phyloP scores from a whole-genome alignment of 2,329 filamentous ascomycete species.

The Alternaria sp. region DNA sequence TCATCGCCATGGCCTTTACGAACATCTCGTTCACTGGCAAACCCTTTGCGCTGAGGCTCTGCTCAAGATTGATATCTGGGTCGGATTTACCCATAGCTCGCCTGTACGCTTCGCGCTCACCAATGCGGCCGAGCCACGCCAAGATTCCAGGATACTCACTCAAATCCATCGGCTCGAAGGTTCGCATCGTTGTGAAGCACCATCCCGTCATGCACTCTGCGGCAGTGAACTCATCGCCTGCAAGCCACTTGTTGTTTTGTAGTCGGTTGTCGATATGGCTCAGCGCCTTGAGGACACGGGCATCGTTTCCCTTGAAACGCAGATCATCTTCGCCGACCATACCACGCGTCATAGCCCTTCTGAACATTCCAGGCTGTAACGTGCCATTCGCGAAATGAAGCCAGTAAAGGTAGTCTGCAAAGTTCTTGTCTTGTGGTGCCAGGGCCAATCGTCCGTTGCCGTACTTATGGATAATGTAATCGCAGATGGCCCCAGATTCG shows the following conservation, averaged over 20 bases:
- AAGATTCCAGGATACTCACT: conserved; percentile 42
- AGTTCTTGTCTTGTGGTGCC: conserved; percentile 57
- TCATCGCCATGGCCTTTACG: conserved; percentile 32
- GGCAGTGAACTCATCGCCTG: conserved; percentile 68
- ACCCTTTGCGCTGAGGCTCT: conserved; percentile 38
- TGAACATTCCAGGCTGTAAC: conserved; percentile 50
- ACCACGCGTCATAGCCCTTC: conserved; percentile 37
- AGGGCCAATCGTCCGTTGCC: conserved; percentile 58
- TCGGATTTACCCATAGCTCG: conserved; percentile 66
- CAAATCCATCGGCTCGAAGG: conserved; percentile 56
- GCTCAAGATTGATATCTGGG: conserved; percentile 52
- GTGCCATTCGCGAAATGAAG: conserved; percentile 63
- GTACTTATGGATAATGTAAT: conserved; percentile 68
- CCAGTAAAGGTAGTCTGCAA: conserved; percentile 71
- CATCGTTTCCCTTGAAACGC: conserved; percentile 44
- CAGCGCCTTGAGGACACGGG: conserved; percentile 53
- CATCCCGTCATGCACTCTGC: conserved; percentile 73
- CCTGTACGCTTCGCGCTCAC: conserved; percentile 40
- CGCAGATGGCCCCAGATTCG: conserved; percentile 67
- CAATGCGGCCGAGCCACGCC: conserved; percentile 40
- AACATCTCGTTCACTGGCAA: conserved; percentile 29
- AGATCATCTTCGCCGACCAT: conserved; percentile 46
- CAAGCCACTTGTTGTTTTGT: conserved; percentile 61
- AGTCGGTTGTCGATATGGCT: conserved; percentile 61
- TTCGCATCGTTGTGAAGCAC: conserved; percentile 67